Conservation (phyloP, 2,329 filamentous ascomycete genomes). For the Penicillium sp. region DNA sequence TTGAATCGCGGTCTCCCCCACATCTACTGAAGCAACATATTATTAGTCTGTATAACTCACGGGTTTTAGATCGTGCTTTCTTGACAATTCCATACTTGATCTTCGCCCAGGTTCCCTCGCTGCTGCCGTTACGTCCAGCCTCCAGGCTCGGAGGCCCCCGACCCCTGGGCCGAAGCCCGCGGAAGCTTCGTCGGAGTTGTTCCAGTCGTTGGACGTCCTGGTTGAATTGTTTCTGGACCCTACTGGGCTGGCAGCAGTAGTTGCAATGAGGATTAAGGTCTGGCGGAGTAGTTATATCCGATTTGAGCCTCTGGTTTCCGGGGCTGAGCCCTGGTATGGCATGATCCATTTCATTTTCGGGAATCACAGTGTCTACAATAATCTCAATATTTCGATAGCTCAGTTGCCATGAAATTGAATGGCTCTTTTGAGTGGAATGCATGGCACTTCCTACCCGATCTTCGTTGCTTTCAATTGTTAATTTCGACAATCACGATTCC, state of each 20-base stretch:
- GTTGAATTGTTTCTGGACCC: slow-evolving; percentile 45
- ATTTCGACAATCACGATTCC: no score
- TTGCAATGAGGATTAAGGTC: slow-evolving; percentile 36
- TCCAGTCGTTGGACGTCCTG: slow-evolving; percentile 41
- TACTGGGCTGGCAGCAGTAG: slow-evolving; percentile 46
- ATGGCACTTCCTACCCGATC: no score
- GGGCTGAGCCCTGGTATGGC: neutral
- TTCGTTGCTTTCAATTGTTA: no score
- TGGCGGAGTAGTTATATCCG: slow-evolving; percentile 39
- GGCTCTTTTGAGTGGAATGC: no score
- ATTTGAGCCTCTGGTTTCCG: slow-evolving; percentile 28
- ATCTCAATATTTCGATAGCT: no score
- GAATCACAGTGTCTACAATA: no score
- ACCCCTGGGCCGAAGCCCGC: slow-evolving; percentile 20
- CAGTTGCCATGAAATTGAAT: no score
- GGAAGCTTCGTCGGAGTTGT: slow-evolving; percentile 28
- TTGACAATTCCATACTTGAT: neutral
- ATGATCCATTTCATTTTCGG: neutral
- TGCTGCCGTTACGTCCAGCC: slow-evolving; percentile 32
- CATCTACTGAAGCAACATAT: neutral
- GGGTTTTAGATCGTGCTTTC: neutral
- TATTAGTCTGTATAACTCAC: slow-evolving; percentile 2
- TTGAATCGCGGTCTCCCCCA: neutral
- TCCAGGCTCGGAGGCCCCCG: slow-evolving; percentile 28
- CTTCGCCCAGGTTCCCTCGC: slow-evolving; percentile 33